A percentile compares a stretch with the other conserved stretches of the same genome.
Conservation (phyloP, 257 asterid genomes). For the Solanum commersonii region DNA sequence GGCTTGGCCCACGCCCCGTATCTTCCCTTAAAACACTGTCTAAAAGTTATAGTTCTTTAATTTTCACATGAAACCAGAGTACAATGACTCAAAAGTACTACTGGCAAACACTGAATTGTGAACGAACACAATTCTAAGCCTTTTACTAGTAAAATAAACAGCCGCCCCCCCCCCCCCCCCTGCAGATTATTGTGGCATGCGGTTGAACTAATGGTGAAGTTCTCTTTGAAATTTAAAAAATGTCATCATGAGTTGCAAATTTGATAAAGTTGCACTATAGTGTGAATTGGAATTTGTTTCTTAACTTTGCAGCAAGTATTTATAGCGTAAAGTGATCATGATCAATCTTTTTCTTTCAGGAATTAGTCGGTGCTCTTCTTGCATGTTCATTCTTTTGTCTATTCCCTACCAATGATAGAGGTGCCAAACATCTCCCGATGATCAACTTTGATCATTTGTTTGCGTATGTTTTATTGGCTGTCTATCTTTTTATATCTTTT, state of each 20-base stretch:
- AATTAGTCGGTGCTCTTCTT: slow-evolving; percentile 77
- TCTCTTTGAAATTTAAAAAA: background rate
- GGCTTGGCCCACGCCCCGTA: background rate
- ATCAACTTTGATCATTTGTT: slow-evolving; percentile 76
- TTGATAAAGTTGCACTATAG: background rate
- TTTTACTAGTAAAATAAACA: background rate
- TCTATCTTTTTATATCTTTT: background rate
- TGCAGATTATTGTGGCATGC: background rate
- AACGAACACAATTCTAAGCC: background rate
- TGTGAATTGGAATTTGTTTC: background rate
- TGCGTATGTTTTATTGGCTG: slow-evolving; percentile 48
- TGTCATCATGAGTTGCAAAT: background rate
- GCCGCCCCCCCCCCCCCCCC: too few relatives aligned
- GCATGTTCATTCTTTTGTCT: slow-evolving; percentile 79
- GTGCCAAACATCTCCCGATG: slow-evolving; percentile 57
- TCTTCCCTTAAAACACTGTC: background rate
- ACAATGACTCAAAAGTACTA: background rate
- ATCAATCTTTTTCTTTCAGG: slow-evolving; percentile 40
- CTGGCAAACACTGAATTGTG: background rate
- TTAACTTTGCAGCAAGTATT: background rate
- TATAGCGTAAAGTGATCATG: background rate
- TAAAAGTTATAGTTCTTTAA: background rate
- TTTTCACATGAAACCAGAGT: background rate
- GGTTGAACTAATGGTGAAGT: background rate
- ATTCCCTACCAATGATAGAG: slow-evolving; percentile 62